Percentiles rank a stretch among this genome's conserved stretches.
Evolutionary conservation across 192 early-diverging fungal species (phyloP).

Genomic region (Rhizoclosmatium globosum): DNA sequence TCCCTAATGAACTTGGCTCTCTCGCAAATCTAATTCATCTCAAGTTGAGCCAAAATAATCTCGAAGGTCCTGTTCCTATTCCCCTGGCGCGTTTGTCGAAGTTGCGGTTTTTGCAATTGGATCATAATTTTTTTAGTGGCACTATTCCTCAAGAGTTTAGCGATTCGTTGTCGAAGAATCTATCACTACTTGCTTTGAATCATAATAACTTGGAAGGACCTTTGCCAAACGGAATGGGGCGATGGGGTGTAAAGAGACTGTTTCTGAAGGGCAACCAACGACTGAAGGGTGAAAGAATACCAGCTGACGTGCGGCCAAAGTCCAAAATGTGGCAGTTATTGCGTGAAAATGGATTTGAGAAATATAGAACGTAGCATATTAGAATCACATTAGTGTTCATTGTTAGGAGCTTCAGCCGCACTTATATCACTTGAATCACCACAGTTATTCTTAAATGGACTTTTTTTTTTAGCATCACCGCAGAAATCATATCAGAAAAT

Average conservation of each 20-base stretch:
- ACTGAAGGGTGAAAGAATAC: neutral
- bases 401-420: neutral
- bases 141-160: neutral
- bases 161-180: neutral
- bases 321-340: neutral
- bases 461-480: neutral
- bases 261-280: constrained; percentile 4
- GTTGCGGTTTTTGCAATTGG: neutral
- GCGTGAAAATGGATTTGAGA: constrained; percentile 8
- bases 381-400: too few relatives aligned
- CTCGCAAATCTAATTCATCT: neutral
- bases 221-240: neutral
- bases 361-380: neutral
- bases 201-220: neutral
- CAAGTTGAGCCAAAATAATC: neutral
- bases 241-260: neutral
- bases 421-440: neutral
- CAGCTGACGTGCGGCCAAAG: neutral
- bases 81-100: neutral
- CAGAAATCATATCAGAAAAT: constrained; percentile 6
- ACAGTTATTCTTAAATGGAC: neutral
- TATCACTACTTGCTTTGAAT: neutral
- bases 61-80: neutral
- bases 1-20: neutral
- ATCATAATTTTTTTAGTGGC: neutral